Conservation (phyloP, 805 yeast species). For the Kodamaea nitidulidarum region DNA sequence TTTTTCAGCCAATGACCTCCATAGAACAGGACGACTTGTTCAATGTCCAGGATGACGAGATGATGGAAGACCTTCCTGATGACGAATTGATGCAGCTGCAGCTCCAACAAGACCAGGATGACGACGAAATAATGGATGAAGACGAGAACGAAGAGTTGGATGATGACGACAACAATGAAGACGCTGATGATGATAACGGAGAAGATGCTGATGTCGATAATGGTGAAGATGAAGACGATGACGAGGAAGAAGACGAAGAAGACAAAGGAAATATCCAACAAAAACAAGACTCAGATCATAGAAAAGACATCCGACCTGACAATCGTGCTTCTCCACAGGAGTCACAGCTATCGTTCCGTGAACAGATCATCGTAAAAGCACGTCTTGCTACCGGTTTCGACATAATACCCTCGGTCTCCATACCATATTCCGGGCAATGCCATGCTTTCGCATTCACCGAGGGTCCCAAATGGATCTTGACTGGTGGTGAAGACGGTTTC, state of each 20-base stretch:
- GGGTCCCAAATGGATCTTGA: conserved; percentile 81
- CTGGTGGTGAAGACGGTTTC: conserved; percentile 96
- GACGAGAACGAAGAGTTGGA: conserved; percentile 15
- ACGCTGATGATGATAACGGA: conserved; percentile 15
- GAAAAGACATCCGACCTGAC: neutral
- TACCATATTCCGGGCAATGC: conserved; percentile 75
- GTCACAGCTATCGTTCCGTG: conserved; percentile 17
- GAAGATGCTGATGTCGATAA: conserved; percentile 14
- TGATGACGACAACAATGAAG: conserved; percentile 16
- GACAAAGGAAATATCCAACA: conserved; percentile 16
- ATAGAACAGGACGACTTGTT: conserved; percentile 21
- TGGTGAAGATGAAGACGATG: conserved; percentile 13
- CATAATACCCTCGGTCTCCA: conserved; percentile 80
- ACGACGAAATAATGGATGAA: conserved; percentile 17
- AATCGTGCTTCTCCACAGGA: conserved; percentile 1
- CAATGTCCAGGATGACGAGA: conserved; percentile 18
- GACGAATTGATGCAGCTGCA: conserved; percentile 13
- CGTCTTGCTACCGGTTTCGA: conserved; percentile 55
- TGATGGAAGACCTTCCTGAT: conserved; percentile 14
- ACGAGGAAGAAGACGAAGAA: conserved; percentile 12
- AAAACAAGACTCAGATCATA: conserved; percentile 9
- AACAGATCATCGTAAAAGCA: conserved; percentile 40
- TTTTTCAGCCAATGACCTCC: conserved; percentile 8
- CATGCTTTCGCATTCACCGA: conserved; percentile 73
- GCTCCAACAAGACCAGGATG: conserved; percentile 18